phyloP scores from a whole-genome alignment of 441 rosid species.

The Adansonia grandidieri region DNA sequence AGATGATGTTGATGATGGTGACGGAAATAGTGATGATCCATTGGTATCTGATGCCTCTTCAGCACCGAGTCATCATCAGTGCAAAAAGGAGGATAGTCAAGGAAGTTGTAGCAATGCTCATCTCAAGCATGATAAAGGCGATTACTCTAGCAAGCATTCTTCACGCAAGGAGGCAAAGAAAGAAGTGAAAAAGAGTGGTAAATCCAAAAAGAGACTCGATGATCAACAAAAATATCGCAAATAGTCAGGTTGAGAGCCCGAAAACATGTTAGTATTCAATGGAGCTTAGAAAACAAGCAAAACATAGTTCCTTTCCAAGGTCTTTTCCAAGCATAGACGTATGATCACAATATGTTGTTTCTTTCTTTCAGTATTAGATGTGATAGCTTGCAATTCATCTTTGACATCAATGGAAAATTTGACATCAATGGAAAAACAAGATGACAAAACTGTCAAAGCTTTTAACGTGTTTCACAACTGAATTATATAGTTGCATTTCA shows the following conservation, averaged over 20 bases:
- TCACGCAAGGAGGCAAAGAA: conserved; percentile 38
- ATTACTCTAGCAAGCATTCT: conserved; percentile 33
- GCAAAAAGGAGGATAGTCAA: conserved; percentile 21
- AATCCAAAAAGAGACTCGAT: conserved; percentile 23
- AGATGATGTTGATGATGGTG: conserved; percentile 1
- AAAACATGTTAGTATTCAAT: no score
- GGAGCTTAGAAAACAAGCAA: no score
- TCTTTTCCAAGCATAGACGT: no score
- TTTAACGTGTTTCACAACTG: no score
- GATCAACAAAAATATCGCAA: conserved; percentile 32
- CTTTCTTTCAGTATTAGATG: no score
- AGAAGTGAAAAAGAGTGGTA: conserved; percentile 47
- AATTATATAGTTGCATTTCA: no score
- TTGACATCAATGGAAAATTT: no score
- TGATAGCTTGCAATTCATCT: no score
- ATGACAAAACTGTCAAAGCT: no score
- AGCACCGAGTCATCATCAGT: conserved; percentile 47
- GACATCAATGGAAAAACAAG: no score
- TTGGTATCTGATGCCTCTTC: conserved; percentile 92
- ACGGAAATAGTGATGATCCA: conserved; percentile 71
- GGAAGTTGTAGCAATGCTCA: not conserved
- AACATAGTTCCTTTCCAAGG: no score
- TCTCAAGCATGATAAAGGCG: conserved; percentile 33
- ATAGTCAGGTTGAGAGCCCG: conserved; percentile 23
- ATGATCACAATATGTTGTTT: no score